A percentile compares a stretch with the other conserved stretches of the same genome.
Conservation (phyloP, 2,329 filamentous ascomycete species). For the Colletotrichum sp. region DNA sequence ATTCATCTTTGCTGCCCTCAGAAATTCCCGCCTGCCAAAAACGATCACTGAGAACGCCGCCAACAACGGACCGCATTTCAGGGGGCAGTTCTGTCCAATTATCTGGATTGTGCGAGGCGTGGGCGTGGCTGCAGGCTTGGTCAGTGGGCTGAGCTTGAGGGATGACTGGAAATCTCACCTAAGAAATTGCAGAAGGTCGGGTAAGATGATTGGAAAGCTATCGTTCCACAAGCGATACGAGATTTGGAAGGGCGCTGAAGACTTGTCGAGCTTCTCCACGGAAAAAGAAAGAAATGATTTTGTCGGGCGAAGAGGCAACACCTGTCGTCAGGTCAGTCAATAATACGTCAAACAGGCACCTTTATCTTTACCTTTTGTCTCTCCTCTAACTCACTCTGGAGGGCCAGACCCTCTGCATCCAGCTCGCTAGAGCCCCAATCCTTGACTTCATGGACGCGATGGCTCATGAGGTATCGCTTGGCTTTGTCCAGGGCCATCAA, state of each 20-base stretch:
- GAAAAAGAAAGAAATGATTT: constrained; percentile 93
- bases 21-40: constrained; percentile 99
- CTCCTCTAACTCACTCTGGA: constrained; percentile 81
- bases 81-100: constrained; percentile 81
- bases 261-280: constrained; percentile 84
- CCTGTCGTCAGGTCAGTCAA: constrained; percentile 38
- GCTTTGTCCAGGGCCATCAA: constrained; percentile 82
- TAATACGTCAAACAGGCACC: not conserved
- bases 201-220: constrained; percentile 81
- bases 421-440: constrained; percentile 85
- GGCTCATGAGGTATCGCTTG: constrained; percentile 76
- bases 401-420: constrained; percentile 77
- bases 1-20: constrained; percentile 93
- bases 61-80: constrained; percentile 79
- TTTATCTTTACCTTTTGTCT: constrained; percentile 65
- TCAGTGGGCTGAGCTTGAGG: not conserved
- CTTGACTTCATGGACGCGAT: constrained; percentile 74
- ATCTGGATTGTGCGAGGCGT: constrained; percentile 85
- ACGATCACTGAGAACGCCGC: constrained; percentile 85
- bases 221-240: constrained; percentile 86
- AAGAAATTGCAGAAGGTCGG: constrained; percentile 82
- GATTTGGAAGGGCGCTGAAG: constrained; percentile 73
- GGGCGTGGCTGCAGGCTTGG: constrained; percentile 68
- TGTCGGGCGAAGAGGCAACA: constrained; percentile 81
- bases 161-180: constrained; percentile 51